phyloP scores from a whole-genome alignment of 805 yeast species.

The Candida saitoana region DNA sequence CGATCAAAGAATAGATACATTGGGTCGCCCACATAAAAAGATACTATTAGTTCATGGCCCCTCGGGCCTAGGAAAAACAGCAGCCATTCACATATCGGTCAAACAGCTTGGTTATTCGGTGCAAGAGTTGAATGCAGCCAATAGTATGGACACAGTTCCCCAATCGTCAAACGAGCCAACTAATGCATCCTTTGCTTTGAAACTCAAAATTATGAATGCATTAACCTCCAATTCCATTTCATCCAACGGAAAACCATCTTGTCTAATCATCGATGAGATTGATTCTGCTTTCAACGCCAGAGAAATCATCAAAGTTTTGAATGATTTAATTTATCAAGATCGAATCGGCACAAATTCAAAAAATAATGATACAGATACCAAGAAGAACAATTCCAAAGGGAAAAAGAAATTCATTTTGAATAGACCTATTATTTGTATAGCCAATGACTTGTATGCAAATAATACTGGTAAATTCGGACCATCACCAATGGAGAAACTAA shows the following conservation, averaged over 20 bases:
- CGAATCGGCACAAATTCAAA: slow-evolving; percentile 41
- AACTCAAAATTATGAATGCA: slow-evolving; percentile 47
- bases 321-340: slow-evolving; percentile 60
- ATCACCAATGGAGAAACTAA: slow-evolving; percentile 66
- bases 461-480: slow-evolving; percentile 21
- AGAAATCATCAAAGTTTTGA: slow-evolving; percentile 46
- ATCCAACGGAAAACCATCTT: slow-evolving; percentile 69
- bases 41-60: slow-evolving; percentile 83
- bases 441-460: slow-evolving; percentile 75
- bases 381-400: slow-evolving; percentile 22
- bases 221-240: slow-evolving; percentile 55
- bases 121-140: slow-evolving; percentile 77
- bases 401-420: slow-evolving; percentile 42
- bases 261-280: slow-evolving; percentile 84
- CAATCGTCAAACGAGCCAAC: slow-evolving; percentile 41
- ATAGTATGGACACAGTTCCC: slow-evolving; percentile 35
- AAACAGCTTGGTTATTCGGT: slow-evolving; percentile 75
- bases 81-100: slow-evolving; percentile 81
- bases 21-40: slow-evolving; percentile 44
- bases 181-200: slow-evolving; percentile 28
- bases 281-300: slow-evolving; percentile 46
- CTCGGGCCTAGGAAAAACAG: slow-evolving; percentile 90
- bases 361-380: slow-evolving; percentile 17
- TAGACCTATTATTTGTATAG: slow-evolving; percentile 88
- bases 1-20: slow-evolving; percentile 17